Evolutionary conservation across 352 stramenopile species (phyloP), one percentile per base, ranked within the genome.

Genomic region (Phytophthora parvispora): DNA sequence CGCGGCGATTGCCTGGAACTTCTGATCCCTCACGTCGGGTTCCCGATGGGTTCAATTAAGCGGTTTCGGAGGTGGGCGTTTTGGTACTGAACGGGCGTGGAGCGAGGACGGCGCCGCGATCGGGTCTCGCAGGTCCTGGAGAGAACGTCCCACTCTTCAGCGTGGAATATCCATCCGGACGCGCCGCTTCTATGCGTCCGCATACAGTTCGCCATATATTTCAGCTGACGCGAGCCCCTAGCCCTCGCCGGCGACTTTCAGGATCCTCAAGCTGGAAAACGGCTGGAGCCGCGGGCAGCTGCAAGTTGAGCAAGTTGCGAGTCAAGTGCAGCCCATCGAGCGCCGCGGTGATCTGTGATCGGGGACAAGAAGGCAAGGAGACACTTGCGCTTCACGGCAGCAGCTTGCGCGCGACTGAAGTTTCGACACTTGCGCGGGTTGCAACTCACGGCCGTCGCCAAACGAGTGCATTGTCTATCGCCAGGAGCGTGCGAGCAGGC

Each of bases 1-100:
- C 47, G 64, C 18, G 55, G 29, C 55, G 27, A 25, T 25, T 3
- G n/a, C 24, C 56, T 67, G 47, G 64, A 71, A 71, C 25, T 70
- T 53, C 22, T 16, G 13, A 18, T 47, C 25, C n/a, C n/a, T n/a
- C n/a, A n/a, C n/a, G n/a, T n/a, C n/a, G n/a, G n/a, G n/a, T n/a
- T n/a, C n/a, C 20, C 28, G 20, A 3, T 22, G 57, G 22, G 42
- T 25, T 43, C 1, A 2, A 31, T 45, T 22, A 56, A 56, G 7
- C 2, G 16, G 3, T 56, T 48, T 48, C 4, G 31, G 15, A 56
- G 42, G 42, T 47, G 13, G 6, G 7, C 10, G n/a, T 7, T n/a
- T 48, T 24, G 40, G 40, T 16, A 16, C 40, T 45, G 16, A 25
- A 10, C 1, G 13, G 40, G n/a, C 6, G 40, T 15, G 40, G 25